phyloP scores from a whole-genome alignment of 2,329 filamentous ascomycete species.

The Exophiala bonariae region DNA sequence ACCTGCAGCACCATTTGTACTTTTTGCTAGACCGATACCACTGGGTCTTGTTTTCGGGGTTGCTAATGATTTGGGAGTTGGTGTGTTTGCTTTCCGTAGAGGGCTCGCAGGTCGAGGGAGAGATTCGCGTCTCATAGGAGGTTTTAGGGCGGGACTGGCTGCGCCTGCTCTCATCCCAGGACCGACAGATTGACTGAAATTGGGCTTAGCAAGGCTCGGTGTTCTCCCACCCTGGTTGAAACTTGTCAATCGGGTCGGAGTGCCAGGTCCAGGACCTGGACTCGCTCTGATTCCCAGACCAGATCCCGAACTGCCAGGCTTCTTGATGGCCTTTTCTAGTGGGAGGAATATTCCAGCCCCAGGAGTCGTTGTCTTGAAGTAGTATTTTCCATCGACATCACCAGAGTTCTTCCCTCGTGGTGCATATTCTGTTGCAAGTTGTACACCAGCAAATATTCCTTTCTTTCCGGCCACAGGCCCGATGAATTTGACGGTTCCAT shows the following conservation, averaged over 20 bases:
- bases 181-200: slow-evolving; percentile 87
- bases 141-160: slow-evolving; percentile 69
- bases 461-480: slow-evolving; percentile 85
- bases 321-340: slow-evolving; percentile 72
- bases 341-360: slow-evolving; percentile 94
- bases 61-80: slow-evolving; percentile 19
- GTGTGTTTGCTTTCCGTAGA: slow-evolving; percentile 63
- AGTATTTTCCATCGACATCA: slow-evolving; percentile 81
- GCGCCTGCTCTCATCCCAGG: slow-evolving; percentile 59
- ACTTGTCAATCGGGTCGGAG: slow-evolving; percentile 59
- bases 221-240: slow-evolving; percentile 53
- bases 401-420: slow-evolving; percentile 89
- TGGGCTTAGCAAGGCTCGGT: slow-evolving; percentile 63
- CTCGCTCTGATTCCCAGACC: slow-evolving; percentile 15
- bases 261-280: slow-evolving; percentile 31
- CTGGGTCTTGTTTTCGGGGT: slow-evolving; percentile 27
- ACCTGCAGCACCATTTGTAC: slow-evolving; percentile 60
- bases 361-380: slow-evolving; percentile 76
- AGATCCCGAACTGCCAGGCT: slow-evolving; percentile 60
- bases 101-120: slow-evolving; percentile 89
- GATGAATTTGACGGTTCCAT: slow-evolving; percentile 84
- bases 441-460: slow-evolving; percentile 88
- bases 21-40: slow-evolving; percentile 32
- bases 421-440: slow-evolving; percentile 79
- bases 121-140: slow-evolving; percentile 67